phyloP scores from a whole-genome alignment of 257 asterid species.

The Scutellaria minor region DNA sequence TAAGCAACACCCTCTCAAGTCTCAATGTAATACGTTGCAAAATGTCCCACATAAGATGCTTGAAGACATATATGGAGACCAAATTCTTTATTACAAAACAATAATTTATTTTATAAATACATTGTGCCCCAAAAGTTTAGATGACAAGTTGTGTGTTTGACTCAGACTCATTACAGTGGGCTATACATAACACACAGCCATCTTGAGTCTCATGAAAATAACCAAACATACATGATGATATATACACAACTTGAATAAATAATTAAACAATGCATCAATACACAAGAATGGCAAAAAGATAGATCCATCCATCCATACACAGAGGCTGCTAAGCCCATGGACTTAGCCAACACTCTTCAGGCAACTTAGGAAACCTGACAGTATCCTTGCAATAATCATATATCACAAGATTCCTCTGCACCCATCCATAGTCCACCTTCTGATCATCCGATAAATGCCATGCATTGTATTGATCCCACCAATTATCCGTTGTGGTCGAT shows the following conservation, averaged over 20 bases:
- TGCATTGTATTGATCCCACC: constrained; percentile 94
- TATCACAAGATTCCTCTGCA: constrained; percentile 81
- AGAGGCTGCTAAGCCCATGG: constrained; percentile 49
- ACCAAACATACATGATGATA: background rate
- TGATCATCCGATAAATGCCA: constrained; percentile 75
- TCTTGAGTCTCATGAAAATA: background rate
- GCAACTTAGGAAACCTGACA: constrained; percentile 59
- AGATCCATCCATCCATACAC: too few species aligned
- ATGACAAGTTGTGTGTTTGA: too few species aligned
- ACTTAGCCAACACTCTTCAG: constrained; percentile 82
- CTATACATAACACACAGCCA: background rate
- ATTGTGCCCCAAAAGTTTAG: too few species aligned
- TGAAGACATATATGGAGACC: too few species aligned
- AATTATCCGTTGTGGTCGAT: constrained; percentile 70
- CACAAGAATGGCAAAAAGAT: too few species aligned
- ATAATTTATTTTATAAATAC: too few species aligned
- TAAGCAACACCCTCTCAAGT: too few species aligned
- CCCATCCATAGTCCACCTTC: constrained; percentile 83
- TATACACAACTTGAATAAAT: constrained; percentile 31
- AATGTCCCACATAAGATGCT: too few species aligned
- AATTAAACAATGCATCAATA: constrained; percentile 32
- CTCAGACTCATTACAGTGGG: too few species aligned
- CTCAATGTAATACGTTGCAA: too few species aligned
- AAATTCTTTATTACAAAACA: too few species aligned
- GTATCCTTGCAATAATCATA: constrained; percentile 86